A percentile compares a stretch with the other conserved stretches of the same genome.
These are phyloP conservation scores for Neurospora sp. DNA, from an alignment of 495 filamentous ascomycete genomes.

Conservation along the genomic window DNA sequence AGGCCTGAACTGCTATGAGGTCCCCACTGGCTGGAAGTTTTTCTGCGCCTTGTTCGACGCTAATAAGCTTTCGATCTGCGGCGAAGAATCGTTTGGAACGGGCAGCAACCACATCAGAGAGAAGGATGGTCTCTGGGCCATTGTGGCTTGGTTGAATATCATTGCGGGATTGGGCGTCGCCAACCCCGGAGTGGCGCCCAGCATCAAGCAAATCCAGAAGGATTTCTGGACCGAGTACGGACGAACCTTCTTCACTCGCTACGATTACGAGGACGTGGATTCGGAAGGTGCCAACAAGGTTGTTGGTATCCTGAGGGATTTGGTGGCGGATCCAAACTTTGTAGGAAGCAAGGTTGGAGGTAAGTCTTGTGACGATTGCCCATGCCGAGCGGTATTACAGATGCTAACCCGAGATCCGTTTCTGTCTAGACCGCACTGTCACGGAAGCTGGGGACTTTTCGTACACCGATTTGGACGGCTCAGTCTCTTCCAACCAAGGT, in stretches of 20 bases:
- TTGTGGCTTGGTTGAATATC: conserved; percentile 97
- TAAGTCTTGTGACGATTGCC: conserved; percentile 18
- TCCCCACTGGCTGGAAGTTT: conserved; percentile 99
- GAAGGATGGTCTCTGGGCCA: conserved; percentile 96
- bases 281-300: conserved; percentile 83
- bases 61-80: conserved; percentile 96
- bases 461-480: conserved; percentile 94
- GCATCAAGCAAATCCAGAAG: conserved; percentile 87
- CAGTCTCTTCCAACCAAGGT: conserved; percentile 90
- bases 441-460: conserved; percentile 87
- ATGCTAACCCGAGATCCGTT: conserved; percentile 3
- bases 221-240: conserved; percentile 97
- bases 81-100: conserved; percentile 95
- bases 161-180: conserved; percentile 88
- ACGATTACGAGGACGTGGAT: conserved; percentile 94
- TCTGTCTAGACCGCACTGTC: conserved; percentile 56
- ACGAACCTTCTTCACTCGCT: conserved; percentile 97
- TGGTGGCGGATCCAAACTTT: conserved; percentile 59
- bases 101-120: conserved; percentile 99
- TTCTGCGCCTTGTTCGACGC: conserved; percentile 98
- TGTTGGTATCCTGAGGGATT: conserved; percentile 60
- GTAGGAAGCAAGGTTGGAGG: conserved; percentile 71
- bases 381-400: neutral
- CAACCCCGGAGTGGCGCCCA: conserved; percentile 62
- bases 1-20: conserved; percentile 87